Base-by-base conservation (phyloP, 2,329 filamentous ascomycete genomes). In the Neofusicoccum ribis region DNA sequence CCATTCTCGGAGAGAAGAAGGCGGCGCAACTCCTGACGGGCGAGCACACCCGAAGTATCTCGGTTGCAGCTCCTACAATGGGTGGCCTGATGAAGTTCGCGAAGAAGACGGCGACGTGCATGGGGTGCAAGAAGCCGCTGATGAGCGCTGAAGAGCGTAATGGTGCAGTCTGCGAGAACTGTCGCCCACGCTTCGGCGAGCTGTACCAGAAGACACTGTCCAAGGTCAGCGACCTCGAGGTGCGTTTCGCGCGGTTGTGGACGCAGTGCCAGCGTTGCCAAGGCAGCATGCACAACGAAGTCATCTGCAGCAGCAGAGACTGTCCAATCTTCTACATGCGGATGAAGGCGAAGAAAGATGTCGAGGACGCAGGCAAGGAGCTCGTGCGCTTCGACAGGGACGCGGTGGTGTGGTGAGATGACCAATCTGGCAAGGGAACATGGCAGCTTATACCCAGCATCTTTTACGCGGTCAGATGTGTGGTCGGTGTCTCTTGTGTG, bases 311-410 rank as follows among this genome's bases (percentile, higher is more conserved):
- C 68, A 94, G 90, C 76, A 91, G 93, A 77, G 95, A 99, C 82
- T 99, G 95, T 76, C 95, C 95, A 0, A 99, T 99, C 73, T 99
- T 99, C 79, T 99, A 99, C 78, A 99, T 99, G 95, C 89, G 95
- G 4, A 99, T 99, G 95, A 99, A 99, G 85, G 94, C 94, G 37
- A 96, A 97, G 86, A 99, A 99, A 83, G 95, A 99, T 77, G 89
- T 98, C 44, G 94, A 98, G 78, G 95, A 99, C 80, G 90, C 89
- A 1, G 92, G 93, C 65, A 96, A 92, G 81, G 95, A 99, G 78
- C 79, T 99, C 72, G 86, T 86, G 71, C 84, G 95, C 71, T 99
- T 99, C 79, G 95, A 99, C 80, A 86, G 88, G 69, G 93, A 97
- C 78, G 86, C 88, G 72, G 89, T 90, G 65, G 86, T 91, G 34